Percentiles rank a stretch among this genome's conserved stretches.
Evolutionary conservation across 2,329 filamentous ascomycete species (phyloP).

Genomic region (Taxawa tesnikishii): DNA sequence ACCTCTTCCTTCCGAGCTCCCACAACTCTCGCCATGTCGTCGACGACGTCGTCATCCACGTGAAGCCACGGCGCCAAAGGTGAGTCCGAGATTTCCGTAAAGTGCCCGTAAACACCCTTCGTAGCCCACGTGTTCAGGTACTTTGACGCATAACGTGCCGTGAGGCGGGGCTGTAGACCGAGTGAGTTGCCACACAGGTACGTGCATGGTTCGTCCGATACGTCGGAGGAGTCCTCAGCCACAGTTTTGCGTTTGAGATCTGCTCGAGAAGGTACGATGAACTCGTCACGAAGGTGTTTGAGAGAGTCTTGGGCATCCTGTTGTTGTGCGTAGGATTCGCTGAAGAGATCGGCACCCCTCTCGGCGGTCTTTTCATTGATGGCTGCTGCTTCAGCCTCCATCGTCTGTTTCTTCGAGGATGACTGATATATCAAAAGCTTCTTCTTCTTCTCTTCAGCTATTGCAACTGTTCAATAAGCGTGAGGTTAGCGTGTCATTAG

Average conservation of each 20-base stretch:
- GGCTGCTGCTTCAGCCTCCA: too few relatives aligned
- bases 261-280: conserved; percentile 62
- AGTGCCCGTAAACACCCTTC: conserved; percentile 77
- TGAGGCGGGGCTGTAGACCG: conserved; percentile 65
- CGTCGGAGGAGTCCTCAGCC: conserved; percentile 11
- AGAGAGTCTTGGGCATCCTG: conserved; percentile 18
- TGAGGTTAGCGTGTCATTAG: too few relatives aligned
- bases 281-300: conserved; percentile 48
- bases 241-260: conserved; percentile 49
- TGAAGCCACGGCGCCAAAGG: conserved; percentile 63
- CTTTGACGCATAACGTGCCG: conserved; percentile 51
- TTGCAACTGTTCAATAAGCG: too few relatives aligned
- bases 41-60: conserved; percentile 62
- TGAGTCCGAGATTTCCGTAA: conserved; percentile 54
- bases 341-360: conserved; percentile 6
- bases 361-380: too few relatives aligned
- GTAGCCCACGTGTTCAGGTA: conserved; percentile 77
- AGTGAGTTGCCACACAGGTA: conserved; percentile 90
- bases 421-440: too few relatives aligned
- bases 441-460: too few relatives aligned
- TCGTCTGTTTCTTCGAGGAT: too few relatives aligned
- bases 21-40: conserved; percentile 59
- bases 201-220: conserved; percentile 37
- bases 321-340: conserved; percentile 3
- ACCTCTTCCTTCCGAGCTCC: conserved; percentile 63